Conservation (phyloP, 2,329 filamentous ascomycete genomes). For the Pseudomassariella vexata region DNA sequence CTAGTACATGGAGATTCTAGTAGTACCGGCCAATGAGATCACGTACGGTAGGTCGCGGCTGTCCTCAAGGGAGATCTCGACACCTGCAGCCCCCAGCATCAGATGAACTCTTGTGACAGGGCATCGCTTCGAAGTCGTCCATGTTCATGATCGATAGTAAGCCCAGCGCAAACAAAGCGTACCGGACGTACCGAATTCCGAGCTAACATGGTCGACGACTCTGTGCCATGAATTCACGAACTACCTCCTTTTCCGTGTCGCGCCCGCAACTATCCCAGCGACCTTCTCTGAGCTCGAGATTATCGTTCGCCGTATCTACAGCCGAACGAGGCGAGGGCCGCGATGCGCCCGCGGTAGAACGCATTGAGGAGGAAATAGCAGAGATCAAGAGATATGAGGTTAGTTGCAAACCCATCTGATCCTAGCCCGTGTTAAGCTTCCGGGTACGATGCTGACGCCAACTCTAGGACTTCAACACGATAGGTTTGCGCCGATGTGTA, state of each 20-base stretch:
- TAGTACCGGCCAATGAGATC: too few relatives aligned
- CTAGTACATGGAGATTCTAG: too few relatives aligned
- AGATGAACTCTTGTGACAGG: too few relatives aligned
- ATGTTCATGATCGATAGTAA: too few relatives aligned
- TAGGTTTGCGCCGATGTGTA: conserved; percentile 46
- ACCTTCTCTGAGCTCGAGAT: conserved; percentile 56
- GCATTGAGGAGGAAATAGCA: conserved; percentile 89
- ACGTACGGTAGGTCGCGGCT: too few relatives aligned
- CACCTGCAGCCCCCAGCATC: too few relatives aligned
- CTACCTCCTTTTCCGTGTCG: conserved; percentile 49
- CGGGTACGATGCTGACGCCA: conserved; percentile 6
- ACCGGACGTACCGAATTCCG: too few relatives aligned
- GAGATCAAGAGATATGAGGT: conserved; percentile 97
- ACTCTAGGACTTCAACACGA: conserved; percentile 82
- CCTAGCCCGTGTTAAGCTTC: neutral
- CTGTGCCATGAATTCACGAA: conserved; percentile 42
- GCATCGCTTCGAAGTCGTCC: too few relatives aligned
- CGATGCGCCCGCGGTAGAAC: conserved; percentile 52
- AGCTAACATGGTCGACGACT: conserved; percentile 31
- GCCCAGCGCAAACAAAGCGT: too few relatives aligned
- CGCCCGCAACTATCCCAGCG: conserved; percentile 35
- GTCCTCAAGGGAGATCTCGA: too few relatives aligned
- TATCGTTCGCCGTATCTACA: conserved; percentile 62
- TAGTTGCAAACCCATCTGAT: conserved; percentile 13
- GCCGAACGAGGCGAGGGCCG: conserved; percentile 57